Evolutionary conservation across 2,329 filamentous ascomycete species (phyloP), one percentile per base, ranked within the genome.

Genomic region (Juglanconis juglandina): DNA sequence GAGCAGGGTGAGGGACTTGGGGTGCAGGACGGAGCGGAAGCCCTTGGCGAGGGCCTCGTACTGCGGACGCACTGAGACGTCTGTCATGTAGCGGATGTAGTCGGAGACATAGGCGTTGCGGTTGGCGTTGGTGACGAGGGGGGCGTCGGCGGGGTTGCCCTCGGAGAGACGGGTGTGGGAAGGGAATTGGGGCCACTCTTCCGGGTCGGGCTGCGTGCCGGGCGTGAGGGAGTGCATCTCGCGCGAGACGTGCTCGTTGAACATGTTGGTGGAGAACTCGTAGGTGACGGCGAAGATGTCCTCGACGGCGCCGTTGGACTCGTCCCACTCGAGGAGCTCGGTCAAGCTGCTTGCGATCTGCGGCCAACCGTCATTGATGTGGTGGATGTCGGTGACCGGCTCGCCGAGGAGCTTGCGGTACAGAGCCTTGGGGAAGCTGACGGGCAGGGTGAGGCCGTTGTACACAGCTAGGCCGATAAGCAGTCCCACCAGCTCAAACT

Each of bases 391-490:
- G 39, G 85, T 85, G 14, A 90, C 85, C 8, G 87, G 85, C 61
- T 88, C 79, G 8, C 84, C 86, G 1, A 96, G 79, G 0, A 98
- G 80, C 66, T 91, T 91, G 56, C 86, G 83, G 74, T 99, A 99
- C 3, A 99, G 82, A 0, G 88, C 90, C 60, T 86, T 83, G 0
- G 95, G 95, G 63, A 99, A 95, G 1, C 89, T 96, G 47, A 98
- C 83, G 0, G 95, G 95, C 1, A 99, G 79, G 0, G 93, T 96
- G 32, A 98, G 80, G 1, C 94, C 94, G 66, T 99, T 99, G 76
- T 95, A 97, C 4, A 98, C 78, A 5, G 95, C 95, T 17, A 99
- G 80, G 1, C 91, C 96, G 64, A 97, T 81, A n/a, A 98, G 77
- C 10, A 97, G 75, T 1, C 95, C 95, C 37, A 97, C 80, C 24